Evolutionary conservation across 2,329 filamentous ascomycete species (phyloP).

Genomic region (Myriangium duriaei): DNA sequence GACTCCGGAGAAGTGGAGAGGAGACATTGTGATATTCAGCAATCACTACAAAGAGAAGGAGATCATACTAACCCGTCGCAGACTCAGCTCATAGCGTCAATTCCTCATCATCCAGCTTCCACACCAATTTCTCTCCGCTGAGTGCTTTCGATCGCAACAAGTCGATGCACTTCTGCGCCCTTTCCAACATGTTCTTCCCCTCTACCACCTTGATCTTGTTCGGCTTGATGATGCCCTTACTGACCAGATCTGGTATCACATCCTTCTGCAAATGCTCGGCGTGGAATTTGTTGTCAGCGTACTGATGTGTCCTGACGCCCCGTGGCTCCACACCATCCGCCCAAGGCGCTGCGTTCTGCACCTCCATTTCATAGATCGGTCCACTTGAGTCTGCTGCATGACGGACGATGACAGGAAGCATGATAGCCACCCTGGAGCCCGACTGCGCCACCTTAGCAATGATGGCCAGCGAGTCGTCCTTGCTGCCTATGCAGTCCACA

Average conservation of each 20-base stretch:
- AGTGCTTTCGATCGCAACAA: slow-evolving; percentile 31
- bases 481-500: slow-evolving; percentile 45
- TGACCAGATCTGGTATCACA: slow-evolving; percentile 40
- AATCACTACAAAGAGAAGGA: too few species aligned
- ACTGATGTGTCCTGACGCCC: slow-evolving; percentile 46
- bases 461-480: slow-evolving; percentile 35
- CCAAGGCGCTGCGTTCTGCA: slow-evolving; percentile 35
- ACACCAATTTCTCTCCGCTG: slow-evolving; percentile 34
- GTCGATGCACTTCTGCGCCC: slow-evolving; percentile 32
- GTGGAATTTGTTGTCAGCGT: slow-evolving; percentile 42
- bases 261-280: slow-evolving; percentile 42
- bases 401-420: slow-evolving; percentile 47
- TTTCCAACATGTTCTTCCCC: slow-evolving; percentile 29
- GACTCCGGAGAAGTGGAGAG: too few species aligned
- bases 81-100: background rate
- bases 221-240: slow-evolving; percentile 27
- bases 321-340: slow-evolving; percentile 38
- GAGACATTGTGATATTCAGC: too few species aligned
- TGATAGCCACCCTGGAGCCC: slow-evolving; percentile 42
- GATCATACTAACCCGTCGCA: too few species aligned
- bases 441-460: slow-evolving; percentile 38
- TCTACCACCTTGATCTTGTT: slow-evolving; percentile 31
- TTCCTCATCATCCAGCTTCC: slow-evolving; percentile 21
- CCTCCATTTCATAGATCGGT: slow-evolving; percentile 45
- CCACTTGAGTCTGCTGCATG: slow-evolving; percentile 36